These are phyloP conservation scores for Candida germanica DNA, from an alignment of 805 yeast species.

Conservation along the genomic window DNA sequence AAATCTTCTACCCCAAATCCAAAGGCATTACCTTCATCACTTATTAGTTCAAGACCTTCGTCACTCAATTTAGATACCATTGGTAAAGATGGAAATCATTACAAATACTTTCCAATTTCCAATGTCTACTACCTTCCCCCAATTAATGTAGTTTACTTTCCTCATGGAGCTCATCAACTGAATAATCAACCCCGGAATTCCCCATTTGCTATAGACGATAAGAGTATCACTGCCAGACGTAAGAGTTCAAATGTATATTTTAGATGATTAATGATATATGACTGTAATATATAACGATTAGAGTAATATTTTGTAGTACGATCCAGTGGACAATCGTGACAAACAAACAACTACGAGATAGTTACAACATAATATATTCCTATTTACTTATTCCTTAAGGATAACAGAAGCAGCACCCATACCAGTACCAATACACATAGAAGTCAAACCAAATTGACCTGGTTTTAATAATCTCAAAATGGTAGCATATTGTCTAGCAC, in stretches of 20 bases:
- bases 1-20: constrained; percentile 1
- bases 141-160: constrained; percentile 53
- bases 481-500: constrained; percentile 92
- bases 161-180: constrained; percentile 50
- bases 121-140: constrained; percentile 53
- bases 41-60: constrained; percentile 3
- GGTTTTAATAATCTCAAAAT: constrained; percentile 72
- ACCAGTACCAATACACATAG: constrained; percentile 98
- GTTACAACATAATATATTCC: too few species aligned
- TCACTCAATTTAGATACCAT: constrained; percentile 5
- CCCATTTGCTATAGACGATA: constrained; percentile 11
- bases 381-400: constrained; percentile 58
- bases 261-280: too few species aligned
- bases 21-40: constrained; percentile 2
- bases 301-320: too few species aligned
- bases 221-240: constrained; percentile 11
- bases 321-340: too few species aligned
- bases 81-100: constrained; percentile 16
- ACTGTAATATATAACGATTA: too few species aligned
- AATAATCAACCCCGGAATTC: constrained; percentile 9
- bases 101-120: constrained; percentile 51
- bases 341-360: too few species aligned
- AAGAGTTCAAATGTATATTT: constrained; percentile 26
- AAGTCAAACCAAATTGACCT: constrained; percentile 85
- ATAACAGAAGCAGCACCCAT: constrained; percentile 96